Evolutionary conservation across 495 filamentous ascomycete genomes (phyloP).

Genomic region (Aspergillus sparsus): DNA sequence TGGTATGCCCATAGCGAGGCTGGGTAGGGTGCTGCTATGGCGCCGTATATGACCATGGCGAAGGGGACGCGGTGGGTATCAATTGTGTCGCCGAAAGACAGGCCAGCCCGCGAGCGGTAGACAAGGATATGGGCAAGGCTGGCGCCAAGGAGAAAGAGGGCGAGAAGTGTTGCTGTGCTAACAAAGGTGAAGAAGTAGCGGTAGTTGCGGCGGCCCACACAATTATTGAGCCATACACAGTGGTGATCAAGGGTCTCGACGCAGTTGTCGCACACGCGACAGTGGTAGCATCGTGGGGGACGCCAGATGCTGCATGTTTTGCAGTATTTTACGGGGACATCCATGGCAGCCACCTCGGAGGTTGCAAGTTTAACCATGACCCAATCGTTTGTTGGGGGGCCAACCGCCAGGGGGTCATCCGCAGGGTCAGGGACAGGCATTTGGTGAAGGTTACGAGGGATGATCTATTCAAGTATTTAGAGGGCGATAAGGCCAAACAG

Average conservation of each 20-base stretch:
- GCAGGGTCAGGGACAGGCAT: constrained; percentile 57
- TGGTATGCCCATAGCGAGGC: constrained; percentile 84
- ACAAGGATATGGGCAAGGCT: constrained; percentile 77
- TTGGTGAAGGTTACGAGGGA: constrained; percentile 80
- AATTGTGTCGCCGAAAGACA: constrained; percentile 69
- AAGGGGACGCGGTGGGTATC: constrained; percentile 74
- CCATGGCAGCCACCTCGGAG: constrained; percentile 77
- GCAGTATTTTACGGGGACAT: constrained; percentile 97
- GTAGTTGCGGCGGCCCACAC: constrained; percentile 95
- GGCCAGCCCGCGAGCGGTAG: constrained; percentile 58
- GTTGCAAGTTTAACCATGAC: constrained; percentile 79
- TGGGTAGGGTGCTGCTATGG: constrained; percentile 76
- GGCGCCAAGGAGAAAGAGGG: constrained; percentile 71
- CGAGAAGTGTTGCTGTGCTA: constrained; percentile 69
- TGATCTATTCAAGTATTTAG: constrained; percentile 53
- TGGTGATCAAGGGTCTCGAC: constrained; percentile 98
- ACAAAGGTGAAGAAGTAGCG: constrained; percentile 96
- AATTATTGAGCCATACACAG: constrained; percentile 99
- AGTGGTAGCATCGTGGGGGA: constrained; percentile 92
- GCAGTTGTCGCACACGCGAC: constrained; percentile 94
- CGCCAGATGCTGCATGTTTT: constrained; percentile 97
- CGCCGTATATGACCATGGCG: constrained; percentile 82
- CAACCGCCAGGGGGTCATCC: constrained; percentile 75
- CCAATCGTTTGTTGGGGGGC: constrained; percentile 88
- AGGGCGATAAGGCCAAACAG: constrained; percentile 18